A percentile compares a stretch with the other conserved stretches of the same genome.
Conservation (phyloP, 2,329 filamentous ascomycete species). For the Diaporthe longicolla region DNA sequence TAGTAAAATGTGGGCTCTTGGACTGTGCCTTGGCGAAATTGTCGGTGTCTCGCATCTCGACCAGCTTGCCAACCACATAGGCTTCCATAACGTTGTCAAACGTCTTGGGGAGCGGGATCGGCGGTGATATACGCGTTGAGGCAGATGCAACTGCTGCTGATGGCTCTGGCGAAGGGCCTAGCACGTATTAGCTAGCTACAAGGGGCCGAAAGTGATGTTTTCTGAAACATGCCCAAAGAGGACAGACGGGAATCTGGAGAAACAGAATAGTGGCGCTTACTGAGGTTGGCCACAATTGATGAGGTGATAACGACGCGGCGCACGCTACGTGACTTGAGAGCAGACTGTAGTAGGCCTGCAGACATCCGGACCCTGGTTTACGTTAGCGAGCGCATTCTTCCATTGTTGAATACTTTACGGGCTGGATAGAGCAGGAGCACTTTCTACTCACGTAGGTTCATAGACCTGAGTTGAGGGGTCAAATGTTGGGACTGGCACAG, state of each 20-base stretch:
- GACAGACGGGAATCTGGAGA: background rate
- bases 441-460: constrained; percentile 41
- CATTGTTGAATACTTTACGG: background rate
- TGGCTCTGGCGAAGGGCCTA: constrained; percentile 24
- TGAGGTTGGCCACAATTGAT: constrained; percentile 46
- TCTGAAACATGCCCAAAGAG: background rate
- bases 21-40: constrained; percentile 44
- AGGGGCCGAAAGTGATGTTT: background rate
- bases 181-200: background rate
- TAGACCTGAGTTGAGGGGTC: constrained; percentile 44
- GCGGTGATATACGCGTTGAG: constrained; percentile 44
- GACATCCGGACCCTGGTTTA: constrained; percentile 43
- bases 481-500: constrained; percentile 44
- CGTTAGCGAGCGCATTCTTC: background rate
- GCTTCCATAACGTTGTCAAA: constrained; percentile 44
- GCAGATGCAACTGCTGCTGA: constrained; percentile 41
- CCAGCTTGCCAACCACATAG: constrained; percentile 46
- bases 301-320: constrained; percentile 48
- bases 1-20: constrained; percentile 46
- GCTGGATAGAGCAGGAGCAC: background rate
- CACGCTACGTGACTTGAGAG: constrained; percentile 45
- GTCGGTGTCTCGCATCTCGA: constrained; percentile 46
- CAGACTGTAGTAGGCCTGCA: constrained; percentile 43
- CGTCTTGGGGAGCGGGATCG: constrained; percentile 40
- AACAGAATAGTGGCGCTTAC: background rate